A percentile compares a stretch with the other conserved stretches of the same genome.
Conservation (phyloP, 768 basidiomycete genomes). For the Suillus bovinus region DNA sequence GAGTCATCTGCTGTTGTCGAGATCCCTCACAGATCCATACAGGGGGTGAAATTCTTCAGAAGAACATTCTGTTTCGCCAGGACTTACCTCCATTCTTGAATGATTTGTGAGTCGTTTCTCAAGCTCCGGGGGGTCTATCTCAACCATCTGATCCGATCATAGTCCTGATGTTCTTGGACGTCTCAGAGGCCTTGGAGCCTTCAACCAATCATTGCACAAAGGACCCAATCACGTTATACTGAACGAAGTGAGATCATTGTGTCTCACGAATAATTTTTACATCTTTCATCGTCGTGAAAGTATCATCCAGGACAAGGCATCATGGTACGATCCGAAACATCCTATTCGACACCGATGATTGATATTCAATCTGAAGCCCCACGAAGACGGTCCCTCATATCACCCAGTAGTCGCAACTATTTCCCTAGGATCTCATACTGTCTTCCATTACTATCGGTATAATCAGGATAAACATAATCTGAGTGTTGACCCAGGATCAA, state of each 20-base stretch:
- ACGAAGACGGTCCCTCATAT: conserved; percentile 91
- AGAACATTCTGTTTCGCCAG: conserved; percentile 67
- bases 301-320: conserved; percentile 93
- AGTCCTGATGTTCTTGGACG: conserved; percentile 81
- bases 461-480: conserved; percentile 36
- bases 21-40: conserved; percentile 12
- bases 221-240: conserved; percentile 88
- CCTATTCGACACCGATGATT: conserved; percentile 4
- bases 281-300: conserved; percentile 35
- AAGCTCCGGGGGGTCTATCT: conserved; percentile 8
- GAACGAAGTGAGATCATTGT: conserved; percentile 61
- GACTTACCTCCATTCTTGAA: conserved; percentile 70
- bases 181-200: conserved; percentile 63
- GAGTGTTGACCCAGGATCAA: conserved; percentile 21
- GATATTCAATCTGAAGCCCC: conserved; percentile 56
- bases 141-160: conserved; percentile 14
- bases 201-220: conserved; percentile 61
- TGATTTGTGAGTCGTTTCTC: conserved; percentile 51
- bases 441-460: conserved; percentile 84
- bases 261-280: conserved; percentile 11
- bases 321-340: conserved; percentile 55
- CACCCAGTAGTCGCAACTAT: conserved; percentile 88
- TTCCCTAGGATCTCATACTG: conserved; percentile 79
- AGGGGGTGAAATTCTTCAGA: conserved; percentile 77
- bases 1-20: not conserved